Evolutionary conservation across 2,329 filamentous ascomycete species (phyloP), one percentile per base, ranked within the genome.

Genomic region (Penicillium sp.): DNA sequence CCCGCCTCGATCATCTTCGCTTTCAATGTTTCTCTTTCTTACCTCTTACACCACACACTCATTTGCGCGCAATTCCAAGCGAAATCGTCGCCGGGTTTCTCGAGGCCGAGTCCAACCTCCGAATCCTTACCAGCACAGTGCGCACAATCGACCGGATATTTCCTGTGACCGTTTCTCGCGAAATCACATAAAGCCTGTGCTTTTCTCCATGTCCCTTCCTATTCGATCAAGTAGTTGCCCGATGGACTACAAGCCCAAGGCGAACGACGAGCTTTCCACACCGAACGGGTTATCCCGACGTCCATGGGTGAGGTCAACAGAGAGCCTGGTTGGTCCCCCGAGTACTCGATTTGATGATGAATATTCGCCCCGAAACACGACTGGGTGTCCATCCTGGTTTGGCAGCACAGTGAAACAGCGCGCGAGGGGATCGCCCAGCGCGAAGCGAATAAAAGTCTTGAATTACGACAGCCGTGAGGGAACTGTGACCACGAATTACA

Each of bases 321-420:
- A 44, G 26, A 19, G 15, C 8, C 38, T 26, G 4, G 8, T 17
- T 19, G 5, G 26, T 22, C 53, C 38, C 28, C 53, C 53, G 17
- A 17, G 3, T 15, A 30, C 35, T 30, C 24, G 3, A 22, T 15
- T 10, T 33, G 30, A 42, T 9, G 53, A 55, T 17, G 24, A 42
- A 4, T 55, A 55, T 22, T 55, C 53, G 3, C 37, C 37, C 28
- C 53, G 26, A 42, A 37, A 54, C 17, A 54, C 19, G 22, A 42
- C 51, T n/a, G 51, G 51, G 17, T 54, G 51, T 42, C 51, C 51
- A 4, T 17, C 35, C 7, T 55, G 53, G 53, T 30, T 33, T 19
- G 26, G 26, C n/a, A 28, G 15, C 38, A 37, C 51, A 6, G 4
- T 12, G 13, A 37, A 54, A 2, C 6, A 19, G 13, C 7, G 37